A percentile compares a stretch with the other conserved stretches of the same genome.
phyloP scores from a whole-genome alignment of 2,329 filamentous ascomycete species.

The Monosporascus ibericus region DNA sequence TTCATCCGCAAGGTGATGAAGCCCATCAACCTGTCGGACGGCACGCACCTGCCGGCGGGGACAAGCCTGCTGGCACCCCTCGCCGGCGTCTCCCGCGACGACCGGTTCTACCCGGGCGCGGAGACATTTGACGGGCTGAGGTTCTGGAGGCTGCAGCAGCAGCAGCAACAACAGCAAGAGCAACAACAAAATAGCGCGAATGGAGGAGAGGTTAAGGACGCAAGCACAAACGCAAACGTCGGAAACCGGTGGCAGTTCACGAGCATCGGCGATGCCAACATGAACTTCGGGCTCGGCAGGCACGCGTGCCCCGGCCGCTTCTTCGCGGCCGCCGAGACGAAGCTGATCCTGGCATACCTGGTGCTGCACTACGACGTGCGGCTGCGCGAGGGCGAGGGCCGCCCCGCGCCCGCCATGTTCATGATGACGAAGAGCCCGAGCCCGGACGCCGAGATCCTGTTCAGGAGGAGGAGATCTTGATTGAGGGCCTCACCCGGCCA shows the following conservation, averaged over 20 bases:
- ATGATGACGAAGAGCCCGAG: slow-evolving; percentile 29
- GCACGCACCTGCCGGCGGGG: slow-evolving; percentile 41
- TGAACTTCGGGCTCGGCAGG: slow-evolving; percentile 33
- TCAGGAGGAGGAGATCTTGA: slow-evolving; percentile 12
- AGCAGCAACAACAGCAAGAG: slow-evolving; percentile 15
- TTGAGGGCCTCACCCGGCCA: not conserved
- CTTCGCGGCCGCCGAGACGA: slow-evolving; percentile 40
- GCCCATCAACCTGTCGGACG: slow-evolving; percentile 47
- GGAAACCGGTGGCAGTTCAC: slow-evolving; percentile 23
- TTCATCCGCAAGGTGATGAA: slow-evolving; percentile 46
- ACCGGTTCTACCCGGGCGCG: slow-evolving; percentile 28
- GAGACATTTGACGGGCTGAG: slow-evolving; percentile 32
- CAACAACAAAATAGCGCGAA: slow-evolving; percentile 4
- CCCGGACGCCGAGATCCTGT: slow-evolving; percentile 24
- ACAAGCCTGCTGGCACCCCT: slow-evolving; percentile 36
- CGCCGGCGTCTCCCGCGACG: slow-evolving; percentile 30
- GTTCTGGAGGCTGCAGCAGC: slow-evolving; percentile 30
- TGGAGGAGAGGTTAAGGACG: slow-evolving; percentile 5
- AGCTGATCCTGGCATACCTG: slow-evolving; percentile 34
- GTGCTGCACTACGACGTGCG: slow-evolving; percentile 35
- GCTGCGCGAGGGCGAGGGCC: slow-evolving; percentile 20
- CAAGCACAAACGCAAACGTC: slow-evolving; percentile 7
- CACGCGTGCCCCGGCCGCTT: slow-evolving; percentile 38
- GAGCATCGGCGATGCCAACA: slow-evolving; percentile 29
- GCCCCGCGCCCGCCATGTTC: slow-evolving; percentile 24